Base-by-base conservation (phyloP, 345 rosid species). In the Linum tenue region DNA sequence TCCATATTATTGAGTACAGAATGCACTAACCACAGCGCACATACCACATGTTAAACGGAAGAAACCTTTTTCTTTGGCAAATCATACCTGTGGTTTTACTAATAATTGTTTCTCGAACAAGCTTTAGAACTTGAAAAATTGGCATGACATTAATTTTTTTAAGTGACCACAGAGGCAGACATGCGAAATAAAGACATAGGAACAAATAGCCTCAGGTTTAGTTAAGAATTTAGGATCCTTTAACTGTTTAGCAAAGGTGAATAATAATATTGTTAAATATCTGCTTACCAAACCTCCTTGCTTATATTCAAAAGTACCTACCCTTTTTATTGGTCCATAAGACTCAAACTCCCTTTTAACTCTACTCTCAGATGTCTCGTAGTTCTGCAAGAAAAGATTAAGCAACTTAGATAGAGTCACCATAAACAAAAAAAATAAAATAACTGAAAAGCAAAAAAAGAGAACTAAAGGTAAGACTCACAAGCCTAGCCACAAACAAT, bases 271-370 rank as follows among this genome's bases (percentile, higher is more conserved):
- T 39, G 77, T 60, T 7, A 66, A 66, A 77, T 63, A 79, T 72
- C 74, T 63, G 88, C 99, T 95, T 91, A 95, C 97, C 97, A 79
- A 91, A 77, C 88, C 91, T 64, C 74, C 73, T 64, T 64, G 68
- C 77, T 80, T 77, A 73, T 71, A 72, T 80, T 75, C 79, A 80
- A 78, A 81, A 70, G 78, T 83, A 87, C 96, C 94, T 89, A 95
- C 97, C 99, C 91, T 89, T 75, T 95, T 95, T 76, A 95, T 87
- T 64, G 99, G 97, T 68, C 97, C 99, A 82, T 85, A 95, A 43
- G 99, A 84, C 75, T 95, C 99, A 82, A 95, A 87, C 87, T 95
- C 99, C 88, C 99, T 91, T 87, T 95, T 95, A 77, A 95, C 77
- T 83, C 81, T 91, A 87, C 94, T 91, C 82, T 95, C 97, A 16